Base-by-base conservation (phyloP, 1,284 basidiomycete species). In the Taiwanofungus camphoratus region DNA sequence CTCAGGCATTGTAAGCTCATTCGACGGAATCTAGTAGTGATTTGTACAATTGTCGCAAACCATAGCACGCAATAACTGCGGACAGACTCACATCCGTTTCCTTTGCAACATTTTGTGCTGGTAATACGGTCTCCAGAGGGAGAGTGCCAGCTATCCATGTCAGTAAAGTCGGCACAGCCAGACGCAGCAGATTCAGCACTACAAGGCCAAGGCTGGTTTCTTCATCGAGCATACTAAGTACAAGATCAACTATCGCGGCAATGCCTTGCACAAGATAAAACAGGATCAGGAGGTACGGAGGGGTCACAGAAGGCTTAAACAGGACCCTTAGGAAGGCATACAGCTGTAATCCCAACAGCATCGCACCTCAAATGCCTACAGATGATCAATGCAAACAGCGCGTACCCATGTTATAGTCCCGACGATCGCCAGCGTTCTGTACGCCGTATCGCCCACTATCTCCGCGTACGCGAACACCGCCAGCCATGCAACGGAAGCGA, bases 1-100 rank as follows among this genome's bases (percentile, higher is more conserved):
- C 61, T 92, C 88, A 3, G 82, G 81, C 57, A 74, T 72, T 3
- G 78, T 73, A 22, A 73, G 57, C 8, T 56, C 51, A 41, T 60
- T 66, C 5, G 77, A 76, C 3, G 80, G 77, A 9, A 65, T 59
- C 77, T 81, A 31, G n/a, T n/a, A n/a, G n/a, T n/a, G n/a, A n/a
- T n/a, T n/a, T 23, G n/a, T 18, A 22, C 22, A n/a, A 13, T 18
- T 7, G 19, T 32, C 13, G 4, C 19, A 15, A 39, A 31, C 31
- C 20, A 44, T 29, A 27, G 36, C 32, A 31, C 15, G 26, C 8
- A n/a, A 33, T n/a, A 13, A 13, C 27, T n/a, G 15, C 16, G n/a
- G 23, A 0, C 32, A 20, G 8, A 50, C 73, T 46, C 52, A 75
- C 78, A 57, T 77, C 71, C 27, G 62, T 59, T 9, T 61, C 56